These are phyloP conservation scores for Chrysoporthe cubensis DNA, from an alignment of 2,329 filamentous ascomycete genomes.

Conservation along the genomic window DNA sequence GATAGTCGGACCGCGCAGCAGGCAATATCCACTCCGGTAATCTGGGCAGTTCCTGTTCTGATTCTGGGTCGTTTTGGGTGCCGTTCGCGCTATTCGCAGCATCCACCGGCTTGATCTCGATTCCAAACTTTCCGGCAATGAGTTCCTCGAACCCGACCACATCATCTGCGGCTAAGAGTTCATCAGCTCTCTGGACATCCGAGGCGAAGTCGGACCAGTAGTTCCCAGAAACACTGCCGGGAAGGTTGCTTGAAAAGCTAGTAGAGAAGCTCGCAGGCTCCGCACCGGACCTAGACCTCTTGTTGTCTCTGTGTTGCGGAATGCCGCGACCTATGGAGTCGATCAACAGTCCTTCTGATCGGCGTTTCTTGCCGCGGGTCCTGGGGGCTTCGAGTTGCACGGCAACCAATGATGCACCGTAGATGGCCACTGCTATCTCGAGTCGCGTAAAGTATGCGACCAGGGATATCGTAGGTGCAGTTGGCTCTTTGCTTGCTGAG, in stretches of 20 bases:
- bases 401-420: conserved; percentile 66
- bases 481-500: conserved; percentile 33
- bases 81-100: neutral
- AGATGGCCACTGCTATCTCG: conserved; percentile 67
- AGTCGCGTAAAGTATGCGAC: conserved; percentile 67
- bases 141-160: conserved; percentile 54
- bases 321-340: conserved; percentile 74
- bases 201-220: conserved; percentile 51
- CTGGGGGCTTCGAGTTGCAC: conserved; percentile 70
- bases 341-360: conserved; percentile 66
- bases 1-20: conserved; percentile 48
- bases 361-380: conserved; percentile 57
- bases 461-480: conserved; percentile 46
- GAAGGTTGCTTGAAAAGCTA: conserved; percentile 45
- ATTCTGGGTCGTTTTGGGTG: neutral
- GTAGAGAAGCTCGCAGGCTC: conserved; percentile 42
- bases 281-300: conserved; percentile 33
- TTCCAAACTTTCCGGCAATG: conserved; percentile 53
- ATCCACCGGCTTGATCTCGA: conserved; percentile 36
- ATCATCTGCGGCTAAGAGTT: conserved; percentile 50
- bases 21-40: conserved; percentile 57
- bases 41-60: conserved; percentile 29
- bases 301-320: conserved; percentile 43
- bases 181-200: conserved; percentile 53
- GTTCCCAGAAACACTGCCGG: conserved; percentile 54